Evolutionary conservation across 2,329 filamentous ascomycete species (phyloP), one percentile per base, ranked within the genome.

Genomic region (Sarocladium brachiariae): DNA sequence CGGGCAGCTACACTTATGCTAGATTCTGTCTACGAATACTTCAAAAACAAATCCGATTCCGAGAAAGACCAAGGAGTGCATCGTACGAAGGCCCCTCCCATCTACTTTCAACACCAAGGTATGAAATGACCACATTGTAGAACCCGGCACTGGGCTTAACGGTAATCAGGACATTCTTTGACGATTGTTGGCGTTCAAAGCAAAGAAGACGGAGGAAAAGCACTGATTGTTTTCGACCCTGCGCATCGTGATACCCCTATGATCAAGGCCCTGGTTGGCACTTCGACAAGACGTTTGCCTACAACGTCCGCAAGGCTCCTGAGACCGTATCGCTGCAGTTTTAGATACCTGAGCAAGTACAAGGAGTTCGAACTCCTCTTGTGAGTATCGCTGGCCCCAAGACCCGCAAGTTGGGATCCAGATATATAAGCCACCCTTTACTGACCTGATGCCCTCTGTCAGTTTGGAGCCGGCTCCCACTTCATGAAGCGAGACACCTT

Each of bases 61-160:
- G 69, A 4, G 69, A 71, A 78, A 30, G 52, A 54, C 14, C 50
- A 77, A 31, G 88, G 83, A 59, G 78, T 96, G n/a, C 76, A 81
- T 49, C 70, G 76, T 50, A 96, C 92, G 0, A 67, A 74, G 13
- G 71, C 92, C 7, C 84, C 92, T 34, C 91, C 93, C 0, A 84
- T 97, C 35, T 97, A 96, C 66, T 83, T 96, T 54, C 92, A 97
- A 63, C 88, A 93, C 58, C 81, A 83, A 56, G 85, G 83, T 82
- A 70, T 52, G 65, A 7, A 10, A 41, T 11, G 11, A 4, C 21
- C 13, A 14, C 21, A 25, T 55, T 10, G 1, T n/a, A 11, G 11
- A n/a, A 38, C 2, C 4, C 25, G 19, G 57, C 56, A 45, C 56
- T 4, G 1, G n/a, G 31, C 19, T 8, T 2, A 16, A 30, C 13